phyloP scores from a whole-genome alignment of 768 basidiomycete genomes.

The Mycena sanguinolenta region DNA sequence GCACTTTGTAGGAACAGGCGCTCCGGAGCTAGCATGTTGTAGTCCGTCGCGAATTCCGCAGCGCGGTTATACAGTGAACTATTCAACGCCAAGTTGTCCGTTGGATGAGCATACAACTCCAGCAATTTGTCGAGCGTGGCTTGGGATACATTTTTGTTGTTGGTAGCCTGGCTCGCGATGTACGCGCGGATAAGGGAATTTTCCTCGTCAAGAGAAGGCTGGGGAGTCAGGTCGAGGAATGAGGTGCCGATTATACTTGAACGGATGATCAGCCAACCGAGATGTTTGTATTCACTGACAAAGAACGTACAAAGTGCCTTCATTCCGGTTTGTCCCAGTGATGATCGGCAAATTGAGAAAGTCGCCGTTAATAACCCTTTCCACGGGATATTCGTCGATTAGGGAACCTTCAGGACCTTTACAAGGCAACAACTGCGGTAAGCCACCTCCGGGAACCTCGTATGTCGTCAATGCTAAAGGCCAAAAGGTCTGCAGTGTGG shows the following conservation, averaged over 20 bases:
- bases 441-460: not conserved
- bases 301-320: slow-evolving; percentile 6
- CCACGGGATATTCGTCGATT: slow-evolving; percentile 15
- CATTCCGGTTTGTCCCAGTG: slow-evolving; percentile 14
- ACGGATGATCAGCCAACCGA: not conserved
- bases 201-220: not conserved
- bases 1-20: slow-evolving; percentile 12
- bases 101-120: slow-evolving; percentile 16
- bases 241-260: slow-evolving; percentile 8
- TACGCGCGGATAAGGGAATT: slow-evolving; percentile 7
- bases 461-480: slow-evolving; percentile 5
- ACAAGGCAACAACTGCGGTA: slow-evolving; percentile 14
- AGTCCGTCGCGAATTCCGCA: slow-evolving; percentile 15
- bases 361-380: slow-evolving; percentile 14
- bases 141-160: slow-evolving; percentile 9
- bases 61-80: slow-evolving; percentile 17
- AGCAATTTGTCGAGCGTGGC: not conserved
- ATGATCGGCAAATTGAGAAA: slow-evolving; percentile 15
- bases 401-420: slow-evolving; percentile 19
- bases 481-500: slow-evolving; percentile 14
- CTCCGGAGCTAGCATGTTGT: not conserved
- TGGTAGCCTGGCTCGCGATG: slow-evolving; percentile 1
- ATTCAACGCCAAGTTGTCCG: slow-evolving; percentile 12
- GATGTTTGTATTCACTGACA: not conserved
- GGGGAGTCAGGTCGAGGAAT: slow-evolving; percentile 15